Evolutionary conservation across 75 land plant genomes (phyloP).

Genomic region (Pinus albicaulis): DNA sequence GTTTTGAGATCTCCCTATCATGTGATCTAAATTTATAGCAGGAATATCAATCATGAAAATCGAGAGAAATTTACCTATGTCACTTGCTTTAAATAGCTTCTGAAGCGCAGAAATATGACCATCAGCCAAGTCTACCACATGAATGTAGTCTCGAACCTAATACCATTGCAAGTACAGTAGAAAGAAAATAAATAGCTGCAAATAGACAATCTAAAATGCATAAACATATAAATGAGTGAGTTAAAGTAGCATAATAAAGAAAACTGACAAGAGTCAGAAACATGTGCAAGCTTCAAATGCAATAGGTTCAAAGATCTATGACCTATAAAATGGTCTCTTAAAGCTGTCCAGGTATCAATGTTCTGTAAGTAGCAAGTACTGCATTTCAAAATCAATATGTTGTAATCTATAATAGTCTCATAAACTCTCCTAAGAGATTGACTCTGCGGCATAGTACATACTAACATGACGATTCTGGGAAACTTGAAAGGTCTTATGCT

Average conservation of each 20-base stretch:
- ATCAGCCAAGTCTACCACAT: conserved; percentile 86
- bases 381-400: background rate
- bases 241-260: background rate
- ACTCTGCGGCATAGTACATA: background rate
- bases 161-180: background rate
- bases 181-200: background rate
- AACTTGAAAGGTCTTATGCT: background rate
- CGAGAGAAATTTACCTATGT: conserved; percentile 33
- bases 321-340: background rate
- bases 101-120: conserved; percentile 77
- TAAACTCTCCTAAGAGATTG: background rate
- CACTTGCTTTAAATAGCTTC: conserved; percentile 47
- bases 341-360: background rate
- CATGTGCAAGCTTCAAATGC: background rate
- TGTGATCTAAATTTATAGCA: background rate
- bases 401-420: background rate
- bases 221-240: background rate
- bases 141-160: conserved; percentile 90
- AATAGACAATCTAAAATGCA: background rate
- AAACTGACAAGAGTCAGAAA: background rate
- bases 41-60: background rate
- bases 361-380: background rate
- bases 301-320: background rate
- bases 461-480: background rate
- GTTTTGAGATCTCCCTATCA: background rate